Conservation (phyloP, 768 basidiomycete species). For the Suillus alpinus region DNA sequence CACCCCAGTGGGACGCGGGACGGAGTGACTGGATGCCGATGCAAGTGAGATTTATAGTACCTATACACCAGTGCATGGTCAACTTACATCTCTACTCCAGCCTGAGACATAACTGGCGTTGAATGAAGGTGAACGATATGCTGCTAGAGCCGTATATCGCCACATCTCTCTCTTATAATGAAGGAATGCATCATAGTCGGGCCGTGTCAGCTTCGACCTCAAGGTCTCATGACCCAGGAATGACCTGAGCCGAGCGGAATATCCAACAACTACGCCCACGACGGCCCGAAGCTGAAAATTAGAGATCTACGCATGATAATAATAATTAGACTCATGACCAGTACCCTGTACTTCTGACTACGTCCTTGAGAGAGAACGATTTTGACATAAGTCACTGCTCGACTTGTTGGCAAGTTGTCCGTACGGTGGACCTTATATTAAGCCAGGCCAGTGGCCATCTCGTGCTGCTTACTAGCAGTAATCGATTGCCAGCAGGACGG, state of each 20-base stretch:
- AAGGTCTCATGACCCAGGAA: slow-evolving; percentile 16
- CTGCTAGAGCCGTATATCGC: neutral
- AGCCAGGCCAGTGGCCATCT: neutral
- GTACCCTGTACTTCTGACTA: neutral
- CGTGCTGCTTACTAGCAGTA: neutral
- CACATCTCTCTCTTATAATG: slow-evolving; percentile 17
- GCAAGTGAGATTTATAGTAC: slow-evolving; percentile 6
- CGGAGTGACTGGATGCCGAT: slow-evolving; percentile 14
- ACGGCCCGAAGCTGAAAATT: slow-evolving; percentile 4
- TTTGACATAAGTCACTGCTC: neutral
- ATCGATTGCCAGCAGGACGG: neutral
- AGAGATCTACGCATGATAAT: neutral
- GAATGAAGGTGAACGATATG: neutral
- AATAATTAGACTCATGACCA: neutral
- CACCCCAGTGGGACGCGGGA: slow-evolving; percentile 20
- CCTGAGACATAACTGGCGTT: slow-evolving; percentile 46
- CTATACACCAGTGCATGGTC: neutral
- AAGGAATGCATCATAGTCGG: slow-evolving; percentile 4
- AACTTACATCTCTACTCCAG: slow-evolving; percentile 59
- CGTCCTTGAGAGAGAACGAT: neutral
- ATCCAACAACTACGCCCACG: slow-evolving; percentile 8
- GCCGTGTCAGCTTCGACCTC: slow-evolving; percentile 6
- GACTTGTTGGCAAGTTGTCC: no score
- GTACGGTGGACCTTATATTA: neutral
- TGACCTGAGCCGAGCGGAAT: neutral